These are phyloP conservation scores for Tylopilus cervinicoccineus DNA, from an alignment of 768 basidiomycete species.

Conservation along the genomic window DNA sequence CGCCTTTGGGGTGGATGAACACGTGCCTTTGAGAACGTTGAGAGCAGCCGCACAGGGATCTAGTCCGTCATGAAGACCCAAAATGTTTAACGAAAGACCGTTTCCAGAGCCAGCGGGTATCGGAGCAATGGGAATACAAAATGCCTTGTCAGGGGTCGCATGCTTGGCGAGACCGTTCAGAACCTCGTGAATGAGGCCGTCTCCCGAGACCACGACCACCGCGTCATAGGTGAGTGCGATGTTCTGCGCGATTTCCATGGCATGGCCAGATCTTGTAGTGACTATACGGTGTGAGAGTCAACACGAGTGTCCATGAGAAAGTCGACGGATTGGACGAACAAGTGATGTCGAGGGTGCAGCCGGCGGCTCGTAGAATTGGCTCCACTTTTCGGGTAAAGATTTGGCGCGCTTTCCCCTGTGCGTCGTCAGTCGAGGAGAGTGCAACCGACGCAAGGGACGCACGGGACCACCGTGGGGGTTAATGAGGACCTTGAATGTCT, in stretches of 20 bases:
- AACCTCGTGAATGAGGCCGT: constrained; percentile 80
- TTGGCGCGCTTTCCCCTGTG: constrained; percentile 56
- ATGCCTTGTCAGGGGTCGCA: constrained; percentile 52
- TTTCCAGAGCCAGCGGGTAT: constrained; percentile 86
- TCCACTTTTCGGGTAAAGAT: constrained; percentile 58
- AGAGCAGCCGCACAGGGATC: constrained; percentile 71
- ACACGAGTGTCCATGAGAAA: not conserved
- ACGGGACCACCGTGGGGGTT: constrained; percentile 83
- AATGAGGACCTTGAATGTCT: constrained; percentile 63
- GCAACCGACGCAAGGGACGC: constrained; percentile 21
- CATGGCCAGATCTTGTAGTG: constrained; percentile 62
- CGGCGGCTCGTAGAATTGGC: constrained; percentile 68
- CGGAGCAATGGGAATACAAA: constrained; percentile 67
- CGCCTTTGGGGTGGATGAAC: not conserved
- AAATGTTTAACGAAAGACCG: constrained; percentile 65
- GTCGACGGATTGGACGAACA: constrained; percentile 41
- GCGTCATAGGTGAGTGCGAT: constrained; percentile 65
- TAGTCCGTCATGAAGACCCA: constrained; percentile 65
- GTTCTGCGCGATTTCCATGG: constrained; percentile 55
- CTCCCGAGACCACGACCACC: constrained; percentile 73
- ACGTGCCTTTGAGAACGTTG: constrained; percentile 71
- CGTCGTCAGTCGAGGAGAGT: not conserved
- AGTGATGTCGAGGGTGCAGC: constrained; percentile 57
- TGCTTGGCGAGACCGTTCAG: constrained; percentile 79
- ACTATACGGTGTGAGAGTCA: constrained; percentile 36